Evolutionary conservation across 2,329 filamentous ascomycete species (phyloP), one percentile per base, ranked within the genome.

Genomic region (Spiromastix sp.): DNA sequence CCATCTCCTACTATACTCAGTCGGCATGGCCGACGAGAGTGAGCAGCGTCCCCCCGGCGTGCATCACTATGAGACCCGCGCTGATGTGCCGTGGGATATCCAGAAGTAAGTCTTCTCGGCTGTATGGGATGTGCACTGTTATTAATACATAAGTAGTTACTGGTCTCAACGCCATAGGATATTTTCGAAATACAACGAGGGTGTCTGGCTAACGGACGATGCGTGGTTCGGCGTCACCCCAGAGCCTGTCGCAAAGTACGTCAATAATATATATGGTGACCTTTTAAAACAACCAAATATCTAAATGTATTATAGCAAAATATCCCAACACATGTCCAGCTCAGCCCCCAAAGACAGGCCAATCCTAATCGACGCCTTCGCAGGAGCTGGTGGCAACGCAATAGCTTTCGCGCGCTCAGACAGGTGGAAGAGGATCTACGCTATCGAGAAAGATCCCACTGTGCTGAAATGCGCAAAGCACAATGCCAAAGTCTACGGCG

Each of bases 161-260:
- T 98, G 85, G 75, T 71, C 80, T 11, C 87, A 96, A 52, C 76
- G 91, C 40, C 79, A 91, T 57, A 80, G 78, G 34, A 83, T 98
- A 45, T 98, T 93, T 61, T 79, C 80, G 11, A 72, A 72, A 48
- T 98, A 95, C 55, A 81, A 95, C 55, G 72, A 87, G 39, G 89
- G 86, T 37, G 73, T 98, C 46, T 81, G 78, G 67, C 77, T 98
- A 70, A 98, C 93, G 0, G 79, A 93, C 55, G 81, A 89, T 61
- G 82, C 86, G 36, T 98, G 91, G 91, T 98, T 91, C 56, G 91
- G 87, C 37, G 87, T 96, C 5, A 98, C 93, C 0, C 87, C 91
- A 10, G 89, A 98, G 57, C 82, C 84, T 4, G 76, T 98, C 18
- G 91, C 91, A 41, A 77, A 71, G 84, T 91, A 66, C 50, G 69